Conservation (phyloP, 108 stramenopile species). For the Cyclotella kingstonii region DNA sequence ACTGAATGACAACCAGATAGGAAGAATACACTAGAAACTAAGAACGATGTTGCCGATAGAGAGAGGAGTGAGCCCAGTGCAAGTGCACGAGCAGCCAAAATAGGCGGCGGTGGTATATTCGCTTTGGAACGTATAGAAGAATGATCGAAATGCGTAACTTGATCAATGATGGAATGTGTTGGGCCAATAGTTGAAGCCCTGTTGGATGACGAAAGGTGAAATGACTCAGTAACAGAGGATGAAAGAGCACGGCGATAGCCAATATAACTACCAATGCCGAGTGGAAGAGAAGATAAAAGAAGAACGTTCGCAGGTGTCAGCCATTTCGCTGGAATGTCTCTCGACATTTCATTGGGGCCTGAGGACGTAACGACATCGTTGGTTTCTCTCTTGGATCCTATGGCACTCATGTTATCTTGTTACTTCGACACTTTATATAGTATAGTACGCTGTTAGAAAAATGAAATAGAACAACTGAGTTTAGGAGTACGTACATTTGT, state of each 20-base stretch:
- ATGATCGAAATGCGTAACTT: not conserved
- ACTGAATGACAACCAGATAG: slow-evolving; percentile 50
- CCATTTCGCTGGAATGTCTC: slow-evolving; percentile 1
- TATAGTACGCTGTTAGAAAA: no score
- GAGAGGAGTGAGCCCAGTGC: slow-evolving; percentile 40
- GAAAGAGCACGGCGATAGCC: slow-evolving; percentile 1
- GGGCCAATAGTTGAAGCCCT: not conserved
- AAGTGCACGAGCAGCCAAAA: slow-evolving; percentile 36
- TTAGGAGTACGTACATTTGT: no score
- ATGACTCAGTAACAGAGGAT: not conserved
- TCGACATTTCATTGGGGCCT: no score
- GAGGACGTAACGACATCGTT: no score
- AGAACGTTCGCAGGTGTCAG: not conserved
- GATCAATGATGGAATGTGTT: not conserved
- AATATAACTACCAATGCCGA: slow-evolving; percentile 4
- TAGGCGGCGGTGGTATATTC: slow-evolving; percentile 6
- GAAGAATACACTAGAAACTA: slow-evolving; percentile 40
- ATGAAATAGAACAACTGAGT: no score
- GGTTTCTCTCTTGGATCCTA: no score
- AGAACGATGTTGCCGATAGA: slow-evolving; percentile 34
- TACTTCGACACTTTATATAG: no score
- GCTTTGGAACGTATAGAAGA: not conserved
- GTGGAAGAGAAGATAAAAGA: slow-evolving; percentile 3
- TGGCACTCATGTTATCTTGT: no score
- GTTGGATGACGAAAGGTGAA: not conserved